Base-by-base conservation (phyloP, 2,329 filamentous ascomycete species). In the Xylaria sp. region DNA sequence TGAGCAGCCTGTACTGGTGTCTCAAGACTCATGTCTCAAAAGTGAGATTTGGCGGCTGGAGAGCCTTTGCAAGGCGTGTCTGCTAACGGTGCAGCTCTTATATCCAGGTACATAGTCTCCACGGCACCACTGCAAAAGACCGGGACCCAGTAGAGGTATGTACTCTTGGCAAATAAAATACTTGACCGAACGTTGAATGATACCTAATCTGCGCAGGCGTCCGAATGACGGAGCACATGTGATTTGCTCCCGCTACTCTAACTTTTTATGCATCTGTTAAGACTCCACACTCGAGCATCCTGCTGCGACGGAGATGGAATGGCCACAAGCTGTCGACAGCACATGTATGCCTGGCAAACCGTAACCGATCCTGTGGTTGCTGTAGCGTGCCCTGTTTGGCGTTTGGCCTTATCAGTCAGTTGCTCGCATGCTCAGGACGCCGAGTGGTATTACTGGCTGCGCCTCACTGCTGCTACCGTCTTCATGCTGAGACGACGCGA, bases 201-300 rank as follows among this genome's bases (percentile, higher is more conserved):
- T 56, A 66, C 67, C 48, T 60, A 13, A 20, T 36, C 54, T 31
- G 33, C 48, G 7, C 41, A 62, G 46, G 62, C 65, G 54, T 49
- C 67, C 63, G 39, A 62, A 60, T 55, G 28, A 43, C 66, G 49
- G 54, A 64, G 61, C 60, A 48, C 67, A 57, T 67, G 64, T 64
- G 64, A 67, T 69, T 66, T 48, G 64, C 59, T 41, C 67, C 36
- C 48, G 63, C 20, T 43, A 49, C 46, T 52, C 46, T 23, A 39
- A 41, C 55, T 52, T 41, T 52, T 55, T 51, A 58, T 67, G 65
- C 60, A 63, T 59, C 49, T 57, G 5, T 39, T 56, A 25, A 33
- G 48, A 59, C 56, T 62, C 67, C 67, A 62, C 64, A 62, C 64
- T 18, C 60, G 33, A 39, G 12, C 36, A 58, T 52, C 51, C 28